These are phyloP conservation scores for Termitomyces sp. DNA, from an alignment of 768 basidiomycete species.

Conservation along the genomic window DNA sequence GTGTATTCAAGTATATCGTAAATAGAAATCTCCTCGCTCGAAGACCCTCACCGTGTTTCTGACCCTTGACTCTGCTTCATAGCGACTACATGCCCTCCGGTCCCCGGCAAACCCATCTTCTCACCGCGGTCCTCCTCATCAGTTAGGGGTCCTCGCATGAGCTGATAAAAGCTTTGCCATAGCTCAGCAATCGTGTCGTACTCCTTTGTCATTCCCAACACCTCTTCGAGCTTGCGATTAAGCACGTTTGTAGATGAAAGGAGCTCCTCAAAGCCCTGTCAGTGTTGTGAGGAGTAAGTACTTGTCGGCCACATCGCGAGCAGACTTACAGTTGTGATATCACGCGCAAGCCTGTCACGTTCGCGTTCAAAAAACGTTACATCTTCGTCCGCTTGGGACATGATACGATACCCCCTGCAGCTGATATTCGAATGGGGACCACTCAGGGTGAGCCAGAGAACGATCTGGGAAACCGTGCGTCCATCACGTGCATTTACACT, in stretches of 20 bases:
- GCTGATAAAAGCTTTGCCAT: slow-evolving; percentile 75
- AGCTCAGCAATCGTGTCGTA: slow-evolving; percentile 84
- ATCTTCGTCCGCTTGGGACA: slow-evolving; percentile 41
- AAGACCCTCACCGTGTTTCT: background rate
- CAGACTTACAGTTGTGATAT: slow-evolving; percentile 62
- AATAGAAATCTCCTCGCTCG: slow-evolving; percentile 14
- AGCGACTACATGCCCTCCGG: slow-evolving; percentile 61
- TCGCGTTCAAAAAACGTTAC: slow-evolving; percentile 73
- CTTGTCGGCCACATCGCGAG: background rate
- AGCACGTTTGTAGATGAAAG: slow-evolving; percentile 79
- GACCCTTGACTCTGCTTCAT: slow-evolving; percentile 17
- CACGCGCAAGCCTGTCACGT: slow-evolving; percentile 65
- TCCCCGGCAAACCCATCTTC: slow-evolving; percentile 56
- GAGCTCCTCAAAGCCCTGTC: slow-evolving; percentile 82
- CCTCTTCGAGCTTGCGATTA: slow-evolving; percentile 91
- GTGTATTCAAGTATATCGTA: slow-evolving; percentile 35
- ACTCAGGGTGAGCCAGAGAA: no score
- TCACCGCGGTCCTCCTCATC: slow-evolving; percentile 27
- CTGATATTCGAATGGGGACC: no score
- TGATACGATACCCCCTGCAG: slow-evolving; percentile 10
- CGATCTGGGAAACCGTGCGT: no score
- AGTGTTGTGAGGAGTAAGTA: background rate
- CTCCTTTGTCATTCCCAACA: slow-evolving; percentile 87
- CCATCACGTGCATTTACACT: no score
- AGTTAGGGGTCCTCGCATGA: slow-evolving; percentile 57